These are phyloP conservation scores for Lasiosphaeria ovina DNA, from an alignment of 495 filamentous ascomycete genomes.

Conservation along the genomic window DNA sequence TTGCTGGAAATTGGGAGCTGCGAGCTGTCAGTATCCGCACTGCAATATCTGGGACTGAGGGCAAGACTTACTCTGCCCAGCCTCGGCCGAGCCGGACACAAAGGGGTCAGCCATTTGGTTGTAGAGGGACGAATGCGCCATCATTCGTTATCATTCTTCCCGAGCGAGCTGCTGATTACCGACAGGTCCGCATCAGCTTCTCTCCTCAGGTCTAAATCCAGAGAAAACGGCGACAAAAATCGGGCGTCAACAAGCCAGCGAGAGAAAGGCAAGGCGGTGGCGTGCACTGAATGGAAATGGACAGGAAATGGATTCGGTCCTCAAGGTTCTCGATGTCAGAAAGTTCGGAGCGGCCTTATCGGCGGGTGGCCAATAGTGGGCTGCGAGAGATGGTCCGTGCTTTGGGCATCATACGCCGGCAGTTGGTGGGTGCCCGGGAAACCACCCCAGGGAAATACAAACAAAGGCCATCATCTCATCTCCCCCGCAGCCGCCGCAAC, in stretches of 20 bases:
- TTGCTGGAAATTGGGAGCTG: conserved; percentile 42
- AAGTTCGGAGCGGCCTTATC: not conserved
- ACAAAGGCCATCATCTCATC: conserved; percentile 15
- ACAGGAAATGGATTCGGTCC: not conserved
- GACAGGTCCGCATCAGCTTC: no score
- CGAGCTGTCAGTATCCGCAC: not conserved
- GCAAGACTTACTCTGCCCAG: conserved; percentile 23
- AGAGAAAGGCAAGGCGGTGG: no score
- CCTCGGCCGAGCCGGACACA: conserved; percentile 6
- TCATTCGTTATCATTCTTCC: conserved; percentile 24
- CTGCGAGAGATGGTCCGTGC: not conserved
- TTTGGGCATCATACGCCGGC: not conserved
- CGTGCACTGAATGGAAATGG: not conserved
- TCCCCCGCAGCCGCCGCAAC: conserved; percentile 4
- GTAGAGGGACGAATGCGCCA: conserved; percentile 11
- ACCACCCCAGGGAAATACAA: conserved; percentile 24
- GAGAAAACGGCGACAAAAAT: not conserved
- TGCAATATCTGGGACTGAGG: not conserved
- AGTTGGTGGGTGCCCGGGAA: conserved; percentile 17
- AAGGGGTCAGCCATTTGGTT: conserved; percentile 30
- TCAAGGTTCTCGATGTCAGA: not conserved
- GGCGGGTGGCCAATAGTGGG: not conserved
- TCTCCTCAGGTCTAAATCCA: no score
- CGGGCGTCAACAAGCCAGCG: no score
- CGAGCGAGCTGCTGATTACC: not conserved